A percentile compares a stretch with the other conserved stretches of the same genome.
phyloP scores from a whole-genome alignment of 331 rosid species.

The Rosa hybrid region DNA sequence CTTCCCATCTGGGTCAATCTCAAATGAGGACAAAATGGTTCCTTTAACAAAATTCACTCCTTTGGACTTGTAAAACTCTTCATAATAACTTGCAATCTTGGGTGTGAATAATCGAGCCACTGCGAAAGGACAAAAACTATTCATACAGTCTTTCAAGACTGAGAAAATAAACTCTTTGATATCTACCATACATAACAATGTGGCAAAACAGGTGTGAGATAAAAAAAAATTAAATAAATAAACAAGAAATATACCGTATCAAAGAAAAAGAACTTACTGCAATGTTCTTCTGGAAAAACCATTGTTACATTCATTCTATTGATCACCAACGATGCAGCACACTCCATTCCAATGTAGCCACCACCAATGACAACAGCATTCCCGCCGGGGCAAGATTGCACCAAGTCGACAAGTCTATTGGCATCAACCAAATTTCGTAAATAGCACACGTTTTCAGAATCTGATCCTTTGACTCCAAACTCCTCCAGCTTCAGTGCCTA shows the following conservation, averaged over 20 bases:
- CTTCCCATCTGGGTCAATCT: constrained; percentile 72
- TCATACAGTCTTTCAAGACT: neutral
- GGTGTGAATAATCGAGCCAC: constrained; percentile 98
- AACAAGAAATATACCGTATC: neutral
- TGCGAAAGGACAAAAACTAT: constrained; percentile 33
- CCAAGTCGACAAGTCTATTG: constrained; percentile 58
- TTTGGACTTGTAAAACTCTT: constrained; percentile 77
- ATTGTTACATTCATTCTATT: constrained; percentile 80
- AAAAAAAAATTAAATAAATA: neutral
- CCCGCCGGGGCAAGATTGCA: constrained; percentile 72
- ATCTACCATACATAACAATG: too few relatives aligned
- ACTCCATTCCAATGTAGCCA: constrained; percentile 98
- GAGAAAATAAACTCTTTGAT: neutral
- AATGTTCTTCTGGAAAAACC: constrained; percentile 99
- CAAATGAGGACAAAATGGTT: constrained; percentile 87
- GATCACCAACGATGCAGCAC: constrained; percentile 95
- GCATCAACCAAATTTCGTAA: constrained; percentile 84
- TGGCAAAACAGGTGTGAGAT: neutral
- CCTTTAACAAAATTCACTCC: constrained; percentile 88
- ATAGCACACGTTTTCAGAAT: constrained; percentile 92
- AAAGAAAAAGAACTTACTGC: constrained; percentile 61
- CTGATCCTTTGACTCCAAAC: constrained; percentile 92
- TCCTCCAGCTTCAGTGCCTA: constrained; percentile 96
- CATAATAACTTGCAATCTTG: constrained; percentile 83
- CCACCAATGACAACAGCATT: constrained; percentile 95